These are phyloP conservation scores for Croton laevigatus DNA, from an alignment of 441 rosid genomes.

Conservation along the genomic window DNA sequence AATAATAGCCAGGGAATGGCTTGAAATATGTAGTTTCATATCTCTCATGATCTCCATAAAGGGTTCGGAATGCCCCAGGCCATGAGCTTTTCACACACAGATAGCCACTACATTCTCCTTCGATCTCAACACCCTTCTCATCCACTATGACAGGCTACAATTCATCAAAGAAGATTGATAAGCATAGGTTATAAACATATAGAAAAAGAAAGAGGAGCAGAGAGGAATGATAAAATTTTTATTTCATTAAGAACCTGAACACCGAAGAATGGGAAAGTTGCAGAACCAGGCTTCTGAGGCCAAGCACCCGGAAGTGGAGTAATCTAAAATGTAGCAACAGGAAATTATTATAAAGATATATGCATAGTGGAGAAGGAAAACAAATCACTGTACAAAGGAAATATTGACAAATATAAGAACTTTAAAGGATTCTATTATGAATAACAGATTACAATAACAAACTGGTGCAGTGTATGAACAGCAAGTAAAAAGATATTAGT, in stretches of 20 bases:
- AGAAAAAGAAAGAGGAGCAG: background rate
- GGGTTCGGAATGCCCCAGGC: constrained; percentile 98
- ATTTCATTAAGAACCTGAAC: constrained; percentile 61
- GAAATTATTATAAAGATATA: background rate
- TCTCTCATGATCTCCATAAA: constrained; percentile 97
- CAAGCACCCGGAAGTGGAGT: constrained; percentile 99
- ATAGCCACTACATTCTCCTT: constrained; percentile 93
- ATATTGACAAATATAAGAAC: background rate
- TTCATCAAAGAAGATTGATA: constrained; percentile 21
- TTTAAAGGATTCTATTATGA: constrained; percentile 1
- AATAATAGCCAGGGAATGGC: constrained; percentile 94
- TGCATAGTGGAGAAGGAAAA: background rate
- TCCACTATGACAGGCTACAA: constrained; percentile 90
- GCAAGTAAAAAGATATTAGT: constrained; percentile 5
- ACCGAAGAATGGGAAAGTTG: constrained; percentile 99
- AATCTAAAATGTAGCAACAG: constrained; percentile 44
- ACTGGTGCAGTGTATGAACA: constrained; percentile 14
- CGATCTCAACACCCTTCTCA: constrained; percentile 93
- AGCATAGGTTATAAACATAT: background rate
- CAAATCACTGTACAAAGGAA: background rate
- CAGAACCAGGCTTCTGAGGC: constrained; percentile 99
- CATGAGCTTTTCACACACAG: constrained; percentile 90
- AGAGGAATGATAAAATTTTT: background rate
- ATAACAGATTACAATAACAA: constrained; percentile 8
- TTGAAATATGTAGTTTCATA: constrained; percentile 95